These are phyloP conservation scores for Boeremia exigua DNA, from an alignment of 2,329 filamentous ascomycete species.

Conservation along the genomic window DNA sequence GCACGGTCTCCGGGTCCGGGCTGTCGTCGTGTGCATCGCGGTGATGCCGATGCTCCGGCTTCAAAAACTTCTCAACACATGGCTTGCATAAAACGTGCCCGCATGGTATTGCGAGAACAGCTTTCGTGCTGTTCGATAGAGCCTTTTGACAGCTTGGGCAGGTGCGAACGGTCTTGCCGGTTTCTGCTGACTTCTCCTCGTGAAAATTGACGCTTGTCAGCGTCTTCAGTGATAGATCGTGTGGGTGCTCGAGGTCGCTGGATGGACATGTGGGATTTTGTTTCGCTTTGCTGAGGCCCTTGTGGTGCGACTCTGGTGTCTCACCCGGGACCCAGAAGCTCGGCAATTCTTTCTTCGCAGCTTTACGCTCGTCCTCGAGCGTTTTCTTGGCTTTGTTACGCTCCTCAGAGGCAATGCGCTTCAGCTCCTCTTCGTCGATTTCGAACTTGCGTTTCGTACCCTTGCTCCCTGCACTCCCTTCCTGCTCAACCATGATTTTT, in stretches of 20 bases:
- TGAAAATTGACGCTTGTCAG: conserved; percentile 79
- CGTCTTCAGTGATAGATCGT: conserved; percentile 78
- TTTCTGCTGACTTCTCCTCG: conserved; percentile 67
- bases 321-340: conserved; percentile 94
- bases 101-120: conserved; percentile 83
- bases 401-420: conserved; percentile 72
- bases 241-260: conserved; percentile 66
- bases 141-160: conserved; percentile 88
- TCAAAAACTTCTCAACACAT: conserved; percentile 84
- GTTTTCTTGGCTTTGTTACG: conserved; percentile 71
- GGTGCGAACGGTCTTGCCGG: conserved; percentile 57
- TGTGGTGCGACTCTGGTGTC: conserved; percentile 67
- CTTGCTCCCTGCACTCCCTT: conserved; percentile 29
- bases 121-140: conserved; percentile 81
- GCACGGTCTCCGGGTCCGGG: conserved; percentile 60
- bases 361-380: conserved; percentile 72
- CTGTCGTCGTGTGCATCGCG: conserved; percentile 63
- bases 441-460: conserved; percentile 79
- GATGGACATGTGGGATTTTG: conserved; percentile 77
- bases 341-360: conserved; percentile 72
- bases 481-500: conserved; percentile 53
- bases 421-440: conserved; percentile 77
- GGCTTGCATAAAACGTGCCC: conserved; percentile 89
- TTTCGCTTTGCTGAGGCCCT: conserved; percentile 59
- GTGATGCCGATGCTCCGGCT: conserved; percentile 46